phyloP scores from a whole-genome alignment of 768 basidiomycete species.

The Solioccasus polychromus region DNA sequence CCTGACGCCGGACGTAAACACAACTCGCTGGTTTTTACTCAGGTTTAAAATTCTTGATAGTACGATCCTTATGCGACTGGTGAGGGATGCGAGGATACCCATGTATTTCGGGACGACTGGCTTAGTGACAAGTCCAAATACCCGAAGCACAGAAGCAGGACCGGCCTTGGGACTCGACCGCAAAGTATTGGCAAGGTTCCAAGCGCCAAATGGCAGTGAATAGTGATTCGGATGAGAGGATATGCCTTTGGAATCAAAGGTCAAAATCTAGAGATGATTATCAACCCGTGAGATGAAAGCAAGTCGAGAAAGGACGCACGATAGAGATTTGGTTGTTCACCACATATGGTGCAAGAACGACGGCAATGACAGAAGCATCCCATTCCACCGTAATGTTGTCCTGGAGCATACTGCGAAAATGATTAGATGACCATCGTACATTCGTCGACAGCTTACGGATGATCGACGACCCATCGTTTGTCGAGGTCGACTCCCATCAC shows the following conservation, averaged over 20 bases:
- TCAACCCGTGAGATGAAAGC: not conserved
- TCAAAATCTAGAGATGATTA: constrained; percentile 59
- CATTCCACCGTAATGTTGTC: constrained; percentile 72
- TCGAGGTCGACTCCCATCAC: constrained; percentile 59
- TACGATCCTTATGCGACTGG: constrained; percentile 46
- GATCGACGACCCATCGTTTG: constrained; percentile 60
- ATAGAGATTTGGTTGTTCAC: constrained; percentile 56
- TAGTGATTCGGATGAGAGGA: constrained; percentile 88
- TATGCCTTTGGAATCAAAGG: constrained; percentile 75
- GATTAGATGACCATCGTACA: constrained; percentile 8
- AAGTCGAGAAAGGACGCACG: constrained; percentile 38
- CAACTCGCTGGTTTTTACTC: constrained; percentile 10
- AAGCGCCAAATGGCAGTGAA: constrained; percentile 59
- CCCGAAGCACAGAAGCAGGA: constrained; percentile 32
- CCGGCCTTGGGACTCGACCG: constrained; percentile 28
- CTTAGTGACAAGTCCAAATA: constrained; percentile 63
- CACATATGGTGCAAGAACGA: constrained; percentile 58
- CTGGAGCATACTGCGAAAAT: constrained; percentile 52
- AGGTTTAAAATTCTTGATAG: constrained; percentile 5
- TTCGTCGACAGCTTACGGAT: constrained; percentile 51
- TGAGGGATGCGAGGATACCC: constrained; percentile 48
- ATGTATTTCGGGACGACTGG: constrained; percentile 60
- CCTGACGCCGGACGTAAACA: constrained; percentile 55
- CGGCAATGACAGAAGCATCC: constrained; percentile 58
- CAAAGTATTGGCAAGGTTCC: constrained; percentile 39